A percentile compares a stretch with the other conserved stretches of the same genome.
Conservation (phyloP, 2,329 filamentous ascomycete genomes). For the Fusarium nematophilum region DNA sequence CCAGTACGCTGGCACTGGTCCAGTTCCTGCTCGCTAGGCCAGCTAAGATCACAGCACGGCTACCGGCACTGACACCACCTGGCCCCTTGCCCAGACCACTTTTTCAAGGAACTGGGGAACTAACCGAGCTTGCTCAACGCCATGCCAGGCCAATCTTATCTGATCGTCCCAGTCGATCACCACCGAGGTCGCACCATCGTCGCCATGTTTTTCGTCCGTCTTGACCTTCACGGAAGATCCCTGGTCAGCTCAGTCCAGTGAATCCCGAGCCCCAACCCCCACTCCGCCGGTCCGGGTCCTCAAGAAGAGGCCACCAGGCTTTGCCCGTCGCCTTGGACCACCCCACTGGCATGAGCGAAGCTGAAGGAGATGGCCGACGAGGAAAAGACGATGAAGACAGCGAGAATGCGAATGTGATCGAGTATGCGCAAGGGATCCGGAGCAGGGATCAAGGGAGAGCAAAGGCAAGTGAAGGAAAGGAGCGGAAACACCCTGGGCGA, state of each 20-base stretch:
- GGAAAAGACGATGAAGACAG: constrained; percentile 2
- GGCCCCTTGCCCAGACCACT: constrained; percentile 6
- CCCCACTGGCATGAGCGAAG: constrained; percentile 28
- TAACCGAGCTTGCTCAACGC: constrained; percentile 15
- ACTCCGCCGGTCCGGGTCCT: constrained; percentile 27
- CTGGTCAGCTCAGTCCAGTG: constrained; percentile 24
- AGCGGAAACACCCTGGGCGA: neutral
- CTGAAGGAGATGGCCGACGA: constrained; percentile 2
- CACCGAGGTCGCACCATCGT: constrained; percentile 42
- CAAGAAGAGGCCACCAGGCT: constrained; percentile 20
- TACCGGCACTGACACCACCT: constrained; percentile 27
- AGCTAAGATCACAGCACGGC: constrained; percentile 9
- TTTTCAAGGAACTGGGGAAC: constrained; percentile 13
- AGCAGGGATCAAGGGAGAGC: neutral
- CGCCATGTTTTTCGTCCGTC: constrained; percentile 6
- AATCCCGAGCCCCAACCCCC: constrained; percentile 20
- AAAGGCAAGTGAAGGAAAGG: neutral
- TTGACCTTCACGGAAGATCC: constrained; percentile 17
- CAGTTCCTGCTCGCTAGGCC: constrained; percentile 9
- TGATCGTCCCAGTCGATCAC: constrained; percentile 55
- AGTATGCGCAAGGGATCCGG: neutral
- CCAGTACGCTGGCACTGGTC: constrained; percentile 12
- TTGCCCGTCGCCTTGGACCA: constrained; percentile 16
- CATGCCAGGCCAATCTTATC: constrained; percentile 37
- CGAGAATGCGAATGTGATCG: neutral